Evolutionary conservation across 2,329 filamentous ascomycete genomes (phyloP).

Genomic region (Chrysoporthe deuterocubensis): DNA sequence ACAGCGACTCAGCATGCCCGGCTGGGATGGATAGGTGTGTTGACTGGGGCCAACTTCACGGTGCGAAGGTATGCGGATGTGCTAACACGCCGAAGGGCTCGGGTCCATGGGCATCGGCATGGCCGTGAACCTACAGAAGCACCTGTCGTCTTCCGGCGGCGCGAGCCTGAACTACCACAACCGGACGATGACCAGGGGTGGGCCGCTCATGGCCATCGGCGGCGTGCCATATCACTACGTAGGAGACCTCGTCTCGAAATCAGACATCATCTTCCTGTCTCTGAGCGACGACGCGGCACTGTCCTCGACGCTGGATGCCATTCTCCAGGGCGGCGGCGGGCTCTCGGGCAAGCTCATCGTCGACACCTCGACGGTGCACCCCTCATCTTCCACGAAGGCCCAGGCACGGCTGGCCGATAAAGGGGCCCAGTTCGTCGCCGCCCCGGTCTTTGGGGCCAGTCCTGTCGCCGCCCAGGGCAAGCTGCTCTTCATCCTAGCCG

Average conservation of each 20-base stretch:
- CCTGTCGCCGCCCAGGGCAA: constrained; percentile 50
- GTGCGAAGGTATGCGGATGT: background rate
- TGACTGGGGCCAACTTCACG: background rate
- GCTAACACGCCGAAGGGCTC: constrained; percentile 39
- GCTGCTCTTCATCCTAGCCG: constrained; percentile 52
- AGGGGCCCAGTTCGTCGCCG: constrained; percentile 45
- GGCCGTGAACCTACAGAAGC: constrained; percentile 53
- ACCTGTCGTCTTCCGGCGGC: constrained; percentile 36
- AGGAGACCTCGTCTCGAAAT: constrained; percentile 35
- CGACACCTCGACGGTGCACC: constrained; percentile 56
- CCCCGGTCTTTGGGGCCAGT: constrained; percentile 56
- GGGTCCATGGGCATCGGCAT: constrained; percentile 57
- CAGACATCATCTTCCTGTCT: constrained; percentile 56
- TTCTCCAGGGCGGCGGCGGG: constrained; percentile 49
- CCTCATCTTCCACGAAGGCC: constrained; percentile 43
- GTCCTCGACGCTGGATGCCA: constrained; percentile 60
- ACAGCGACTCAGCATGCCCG: background rate
- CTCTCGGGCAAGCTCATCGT: constrained; percentile 47
- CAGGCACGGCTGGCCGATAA: constrained; percentile 35
- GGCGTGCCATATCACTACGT: constrained; percentile 33
- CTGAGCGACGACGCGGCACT: constrained; percentile 79
- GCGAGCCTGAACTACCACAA: constrained; percentile 47
- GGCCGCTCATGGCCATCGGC: constrained; percentile 36
- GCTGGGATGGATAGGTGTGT: background rate
- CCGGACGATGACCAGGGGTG: constrained; percentile 51